Conservation (phyloP, 2,329 filamentous ascomycete genomes). For the Rhexocercosporidium sp. region DNA sequence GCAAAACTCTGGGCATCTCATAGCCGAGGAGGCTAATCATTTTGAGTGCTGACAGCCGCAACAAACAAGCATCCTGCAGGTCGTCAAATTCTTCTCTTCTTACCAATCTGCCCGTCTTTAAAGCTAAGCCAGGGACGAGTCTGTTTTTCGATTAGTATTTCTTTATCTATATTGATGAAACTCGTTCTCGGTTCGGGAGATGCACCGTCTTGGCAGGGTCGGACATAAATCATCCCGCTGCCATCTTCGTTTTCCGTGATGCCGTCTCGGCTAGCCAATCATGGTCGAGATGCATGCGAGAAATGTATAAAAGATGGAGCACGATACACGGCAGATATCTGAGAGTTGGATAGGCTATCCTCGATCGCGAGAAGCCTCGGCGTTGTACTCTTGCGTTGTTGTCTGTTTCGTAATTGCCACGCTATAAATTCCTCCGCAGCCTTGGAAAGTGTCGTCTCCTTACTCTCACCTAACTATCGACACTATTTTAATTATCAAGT, state of each 20-base stretch:
- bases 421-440: neutral
- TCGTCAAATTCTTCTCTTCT: neutral
- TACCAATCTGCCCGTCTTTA: neutral
- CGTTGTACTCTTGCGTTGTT: neutral
- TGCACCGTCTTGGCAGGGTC: conserved; percentile 3
- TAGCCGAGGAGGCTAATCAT: conserved; percentile 6
- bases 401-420: neutral
- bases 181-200: neutral
- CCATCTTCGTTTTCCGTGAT: neutral
- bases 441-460: neutral
- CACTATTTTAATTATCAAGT: neutral
- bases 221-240: neutral
- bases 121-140: neutral
- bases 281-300: neutral
- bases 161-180: neutral
- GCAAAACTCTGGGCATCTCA: neutral
- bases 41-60: conserved; percentile 6
- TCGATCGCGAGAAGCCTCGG: neutral
- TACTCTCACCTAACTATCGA: neutral
- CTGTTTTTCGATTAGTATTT: neutral
- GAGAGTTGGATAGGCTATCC: neutral
- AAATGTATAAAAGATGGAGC: neutral
- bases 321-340: neutral
- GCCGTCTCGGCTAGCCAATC: neutral
- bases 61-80: neutral